Evolutionary conservation across 2,329 filamentous ascomycete species (phyloP), one percentile per base, ranked within the genome.

Genomic region (Aureobasidium musti): DNA sequence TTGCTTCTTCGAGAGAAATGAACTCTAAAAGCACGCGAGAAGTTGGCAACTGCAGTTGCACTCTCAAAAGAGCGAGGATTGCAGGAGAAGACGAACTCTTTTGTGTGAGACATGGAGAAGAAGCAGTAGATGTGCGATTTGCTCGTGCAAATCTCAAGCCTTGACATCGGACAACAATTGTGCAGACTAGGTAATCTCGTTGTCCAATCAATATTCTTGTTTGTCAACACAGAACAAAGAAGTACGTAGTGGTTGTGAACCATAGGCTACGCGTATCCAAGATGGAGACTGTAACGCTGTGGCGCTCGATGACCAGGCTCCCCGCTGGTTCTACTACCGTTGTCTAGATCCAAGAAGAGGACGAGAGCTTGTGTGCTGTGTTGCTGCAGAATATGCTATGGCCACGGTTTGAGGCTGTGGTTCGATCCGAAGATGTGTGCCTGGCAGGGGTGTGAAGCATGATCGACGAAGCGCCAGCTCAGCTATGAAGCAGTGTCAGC

Each of bases 391-490:
- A 17, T 37, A 37, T 35, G 26, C 57, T 28, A 13, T 37, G 56
- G 14, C 41, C 57, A 49, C 11, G 43, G 26, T 60, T 35, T 30
- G 43, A 30, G 23, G 17, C 43, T 26, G 43, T n/a, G n/a, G 41
- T 28, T 13, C 19, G 28, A 43, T 60, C 26, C 23, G 21, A 28
- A 35, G 28, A 26, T 43, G 59, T 63, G 43, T 52, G 45, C 59
- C 59, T 63, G 59, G 23, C 59, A 63, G 45, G 59, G 59, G 45
- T 52, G n/a, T 63, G 59, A 63, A 52, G 59, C 45, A 63, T 28
- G 59, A 63, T 63, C 59, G 59, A 63, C 57, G 57, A 47, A 49
- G 33, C 45, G 45, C 59, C 45, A 52, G 59, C 21, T 28, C 4
- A 19, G 21, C 59, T 63, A 63, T 26, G 21, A 14, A 30, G 28